phyloP scores from a whole-genome alignment of 192 early-diverging fungal species.

The Chytriomyces confervae region DNA sequence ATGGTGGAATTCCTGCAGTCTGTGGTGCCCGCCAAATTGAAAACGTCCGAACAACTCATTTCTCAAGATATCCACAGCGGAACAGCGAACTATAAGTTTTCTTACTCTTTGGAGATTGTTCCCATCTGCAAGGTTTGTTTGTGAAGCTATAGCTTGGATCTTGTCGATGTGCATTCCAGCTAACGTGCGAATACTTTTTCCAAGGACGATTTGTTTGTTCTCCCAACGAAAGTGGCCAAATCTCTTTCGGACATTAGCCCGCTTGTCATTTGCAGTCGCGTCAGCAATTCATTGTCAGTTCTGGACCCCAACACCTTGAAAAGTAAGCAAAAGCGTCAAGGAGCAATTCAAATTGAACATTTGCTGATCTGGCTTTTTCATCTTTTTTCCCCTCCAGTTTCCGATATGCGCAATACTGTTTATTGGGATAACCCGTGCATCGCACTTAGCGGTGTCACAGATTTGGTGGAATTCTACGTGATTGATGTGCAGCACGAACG shows the following conservation, averaged over 20 bases:
- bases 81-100: constrained; percentile 95
- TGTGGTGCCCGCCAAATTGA: constrained; percentile 84
- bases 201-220: constrained; percentile 86
- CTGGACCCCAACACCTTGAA: constrained; percentile 89
- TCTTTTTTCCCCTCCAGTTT: constrained; percentile 25
- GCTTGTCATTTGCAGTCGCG: constrained; percentile 80
- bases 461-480: constrained; percentile 93
- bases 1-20: constrained; percentile 93
- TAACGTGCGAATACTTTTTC: not conserved
- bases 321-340: constrained; percentile 2
- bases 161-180: not conserved
- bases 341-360: not conserved
- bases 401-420: constrained; percentile 73
- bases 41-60: constrained; percentile 93
- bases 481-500: constrained; percentile 89
- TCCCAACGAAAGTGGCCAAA: constrained; percentile 86
- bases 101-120: constrained; percentile 93
- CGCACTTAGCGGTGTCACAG: constrained; percentile 75
- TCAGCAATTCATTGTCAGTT: constrained; percentile 84
- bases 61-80: constrained; percentile 92
- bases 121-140: constrained; percentile 81
- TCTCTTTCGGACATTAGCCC: constrained; percentile 83
- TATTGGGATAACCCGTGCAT: constrained; percentile 89
- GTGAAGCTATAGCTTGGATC: not conserved
- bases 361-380: not conserved